Conservation (phyloP, 257 asterid species). For the Schizonepeta tenuifolia region DNA sequence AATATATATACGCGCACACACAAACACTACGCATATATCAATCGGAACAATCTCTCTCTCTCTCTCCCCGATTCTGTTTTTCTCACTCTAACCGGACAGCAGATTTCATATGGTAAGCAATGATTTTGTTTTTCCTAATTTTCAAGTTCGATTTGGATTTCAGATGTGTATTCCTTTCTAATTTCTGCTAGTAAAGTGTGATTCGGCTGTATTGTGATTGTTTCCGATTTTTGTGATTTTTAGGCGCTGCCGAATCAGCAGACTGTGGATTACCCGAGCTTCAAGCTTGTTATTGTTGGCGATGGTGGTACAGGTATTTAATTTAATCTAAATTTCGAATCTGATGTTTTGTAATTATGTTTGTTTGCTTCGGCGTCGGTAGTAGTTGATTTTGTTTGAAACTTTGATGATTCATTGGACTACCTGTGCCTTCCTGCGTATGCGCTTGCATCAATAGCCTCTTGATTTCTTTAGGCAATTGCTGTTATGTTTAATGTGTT, state of each 20-base stretch:
- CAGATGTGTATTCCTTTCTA: not conserved
- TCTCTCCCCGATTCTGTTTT: not conserved
- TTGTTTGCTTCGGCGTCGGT: not conserved
- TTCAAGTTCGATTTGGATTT: not conserved
- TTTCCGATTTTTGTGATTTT: not conserved
- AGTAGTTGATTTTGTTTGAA: not conserved
- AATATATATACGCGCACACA: slow-evolving; percentile 32
- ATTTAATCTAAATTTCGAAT: not conserved
- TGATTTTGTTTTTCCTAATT: not conserved
- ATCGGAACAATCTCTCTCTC: not conserved
- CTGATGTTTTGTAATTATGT: not conserved
- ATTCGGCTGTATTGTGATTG: not conserved
- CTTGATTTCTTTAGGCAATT: not conserved
- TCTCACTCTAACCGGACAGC: not conserved
- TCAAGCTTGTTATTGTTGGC: slow-evolving; percentile 88
- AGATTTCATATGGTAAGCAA: slow-evolving; percentile 37
- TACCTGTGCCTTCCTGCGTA: not conserved
- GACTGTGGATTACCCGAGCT: slow-evolving; percentile 82
- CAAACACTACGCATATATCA: not conserved
- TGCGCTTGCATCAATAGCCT: not conserved
- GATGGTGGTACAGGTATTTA: slow-evolving; percentile 84
- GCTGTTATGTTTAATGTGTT: not conserved
- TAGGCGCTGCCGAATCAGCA: slow-evolving; percentile 83
- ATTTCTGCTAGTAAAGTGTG: not conserved
- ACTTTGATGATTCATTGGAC: not conserved